These are phyloP conservation scores for Mycena citricolor DNA, from an alignment of 1,284 basidiomycete genomes.

Conservation along the genomic window DNA sequence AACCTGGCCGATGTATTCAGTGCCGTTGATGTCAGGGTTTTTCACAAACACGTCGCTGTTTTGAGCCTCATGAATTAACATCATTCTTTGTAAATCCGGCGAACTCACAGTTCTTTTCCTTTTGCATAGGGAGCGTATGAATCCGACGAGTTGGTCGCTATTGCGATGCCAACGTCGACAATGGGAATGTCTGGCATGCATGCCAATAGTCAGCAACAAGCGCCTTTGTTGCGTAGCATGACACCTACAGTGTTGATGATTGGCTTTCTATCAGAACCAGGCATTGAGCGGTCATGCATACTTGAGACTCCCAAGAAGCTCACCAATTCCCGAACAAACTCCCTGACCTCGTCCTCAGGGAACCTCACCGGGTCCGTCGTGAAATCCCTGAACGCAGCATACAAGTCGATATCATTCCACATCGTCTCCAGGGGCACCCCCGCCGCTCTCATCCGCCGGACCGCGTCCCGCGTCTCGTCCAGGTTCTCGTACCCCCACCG, in stretches of 20 bases:
- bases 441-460: slow-evolving; percentile 59
- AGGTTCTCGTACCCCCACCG: slow-evolving; percentile 57
- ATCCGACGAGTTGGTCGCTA: slow-evolving; percentile 24
- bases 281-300: slow-evolving; percentile 5
- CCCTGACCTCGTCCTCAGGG: slow-evolving; percentile 55
- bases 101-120: slow-evolving; percentile 37
- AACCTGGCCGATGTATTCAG: slow-evolving; percentile 67
- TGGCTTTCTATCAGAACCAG: slow-evolving; percentile 22
- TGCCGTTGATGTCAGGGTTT: slow-evolving; percentile 66
- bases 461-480: slow-evolving; percentile 46
- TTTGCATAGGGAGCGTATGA: slow-evolving; percentile 45
- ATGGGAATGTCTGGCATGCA: slow-evolving; percentile 19
- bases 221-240: neutral
- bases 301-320: slow-evolving; percentile 23
- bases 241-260: slow-evolving; percentile 20
- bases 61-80: too few relatives aligned
- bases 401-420: slow-evolving; percentile 80
- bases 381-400: slow-evolving; percentile 66
- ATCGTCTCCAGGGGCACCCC: slow-evolving; percentile 69
- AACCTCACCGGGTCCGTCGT: slow-evolving; percentile 67
- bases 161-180: slow-evolving; percentile 26
- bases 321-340: slow-evolving; percentile 63
- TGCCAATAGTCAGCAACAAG: neutral
- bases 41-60: slow-evolving; percentile 62
- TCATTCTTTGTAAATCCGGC: slow-evolving; percentile 23